phyloP scores from a whole-genome alignment of 1,284 basidiomycete species.

The Agaricales sp. region DNA sequence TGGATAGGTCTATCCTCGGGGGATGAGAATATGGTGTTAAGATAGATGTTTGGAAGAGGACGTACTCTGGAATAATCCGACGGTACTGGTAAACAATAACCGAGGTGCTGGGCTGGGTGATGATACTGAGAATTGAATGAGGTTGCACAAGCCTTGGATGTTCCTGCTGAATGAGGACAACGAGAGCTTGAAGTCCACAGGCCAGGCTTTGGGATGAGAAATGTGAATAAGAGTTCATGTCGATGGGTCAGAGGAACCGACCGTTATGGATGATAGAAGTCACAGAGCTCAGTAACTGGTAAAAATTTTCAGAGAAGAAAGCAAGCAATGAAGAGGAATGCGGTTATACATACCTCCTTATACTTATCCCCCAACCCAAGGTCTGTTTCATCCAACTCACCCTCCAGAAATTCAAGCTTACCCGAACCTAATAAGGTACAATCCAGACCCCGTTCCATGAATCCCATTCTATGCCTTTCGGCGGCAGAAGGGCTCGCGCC shows the following conservation, averaged over 20 bases:
- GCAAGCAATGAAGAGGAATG: no score
- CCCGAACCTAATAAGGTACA: conserved; percentile 14
- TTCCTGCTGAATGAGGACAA: conserved; percentile 24
- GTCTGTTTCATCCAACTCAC: conserved; percentile 16
- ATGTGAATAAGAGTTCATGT: no score
- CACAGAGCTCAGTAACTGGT: conserved; percentile 13
- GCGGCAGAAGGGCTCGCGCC: background rate
- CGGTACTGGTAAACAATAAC: conserved; percentile 17
- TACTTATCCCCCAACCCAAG: conserved; percentile 21
- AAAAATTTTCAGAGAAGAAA: background rate
- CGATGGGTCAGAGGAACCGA: conserved; percentile 8
- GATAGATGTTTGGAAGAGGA: background rate
- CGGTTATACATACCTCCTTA: conserved; percentile 20
- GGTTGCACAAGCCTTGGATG: conserved; percentile 22
- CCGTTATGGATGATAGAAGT: conserved; percentile 24
- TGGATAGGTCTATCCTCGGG: conserved; percentile 11
- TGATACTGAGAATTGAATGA: conserved; percentile 24
- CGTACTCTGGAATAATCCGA: conserved; percentile 16
- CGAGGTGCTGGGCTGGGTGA: conserved; percentile 13
- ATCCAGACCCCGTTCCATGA: conserved; percentile 21
- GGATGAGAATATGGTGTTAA: conserved; percentile 3
- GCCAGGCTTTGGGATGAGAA: conserved; percentile 21
- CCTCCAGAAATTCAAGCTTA: conserved; percentile 25
- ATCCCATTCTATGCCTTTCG: conserved; percentile 20
- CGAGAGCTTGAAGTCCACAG: conserved; percentile 27